Evolutionary conservation across 2,329 filamentous ascomycete genomes (phyloP).

Genomic region (Aulographum hederae): DNA sequence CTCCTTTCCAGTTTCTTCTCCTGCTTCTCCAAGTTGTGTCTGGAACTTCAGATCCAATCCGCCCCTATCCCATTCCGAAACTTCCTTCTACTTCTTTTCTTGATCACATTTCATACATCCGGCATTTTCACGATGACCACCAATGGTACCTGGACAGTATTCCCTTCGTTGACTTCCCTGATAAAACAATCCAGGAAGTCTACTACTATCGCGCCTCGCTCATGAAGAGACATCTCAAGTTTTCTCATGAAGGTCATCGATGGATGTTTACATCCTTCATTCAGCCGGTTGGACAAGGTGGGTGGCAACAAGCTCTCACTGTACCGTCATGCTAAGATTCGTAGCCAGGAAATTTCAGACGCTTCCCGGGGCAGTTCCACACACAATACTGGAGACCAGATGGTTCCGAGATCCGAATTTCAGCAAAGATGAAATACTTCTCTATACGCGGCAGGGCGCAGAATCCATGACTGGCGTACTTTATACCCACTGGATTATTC

Average conservation of each 20-base stretch:
- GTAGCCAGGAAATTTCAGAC: conserved; percentile 10
- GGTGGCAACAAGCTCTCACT: conserved; percentile 14
- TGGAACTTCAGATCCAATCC: background rate
- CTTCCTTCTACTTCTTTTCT: conserved; percentile 6
- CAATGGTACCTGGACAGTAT: conserved; percentile 20
- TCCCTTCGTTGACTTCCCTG: conserved; percentile 25
- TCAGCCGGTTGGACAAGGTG: conserved; percentile 17
- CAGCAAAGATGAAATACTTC: conserved; percentile 20
- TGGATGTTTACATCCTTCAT: conserved; percentile 27
- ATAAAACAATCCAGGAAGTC: conserved; percentile 22
- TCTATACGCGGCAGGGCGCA: conserved; percentile 19
- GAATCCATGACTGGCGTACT: conserved; percentile 13
- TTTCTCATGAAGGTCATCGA: conserved; percentile 20
- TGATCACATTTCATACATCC: conserved; percentile 8
- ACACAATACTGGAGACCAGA: conserved; percentile 12
- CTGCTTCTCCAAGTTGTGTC: background rate
- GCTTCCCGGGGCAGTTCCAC: conserved; percentile 10
- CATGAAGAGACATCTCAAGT: conserved; percentile 23
- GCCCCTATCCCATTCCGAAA: conserved; percentile 1
- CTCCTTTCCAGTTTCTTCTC: no score
- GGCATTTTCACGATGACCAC: conserved; percentile 7
- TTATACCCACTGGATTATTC: conserved; percentile 21
- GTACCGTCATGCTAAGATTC: conserved; percentile 7
- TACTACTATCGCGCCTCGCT: conserved; percentile 27
- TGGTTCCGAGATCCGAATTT: conserved; percentile 23